These are phyloP conservation scores for Jimgerdemannia lactiflua DNA, from an alignment of 192 early-diverging fungal genomes.

Conservation along the genomic window DNA sequence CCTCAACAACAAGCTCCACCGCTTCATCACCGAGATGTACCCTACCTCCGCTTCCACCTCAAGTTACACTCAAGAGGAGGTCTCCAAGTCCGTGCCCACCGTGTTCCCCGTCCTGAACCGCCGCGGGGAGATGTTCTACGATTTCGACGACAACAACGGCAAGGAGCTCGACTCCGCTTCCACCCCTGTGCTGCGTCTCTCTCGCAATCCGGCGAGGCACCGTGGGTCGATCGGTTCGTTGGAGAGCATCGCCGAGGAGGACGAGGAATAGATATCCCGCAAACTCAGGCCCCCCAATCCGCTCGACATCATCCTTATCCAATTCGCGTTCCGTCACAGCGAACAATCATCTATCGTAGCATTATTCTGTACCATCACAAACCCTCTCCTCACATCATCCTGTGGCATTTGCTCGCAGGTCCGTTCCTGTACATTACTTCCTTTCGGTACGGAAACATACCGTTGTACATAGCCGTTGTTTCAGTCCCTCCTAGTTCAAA, in stretches of 20 bases:
- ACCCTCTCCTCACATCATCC: not conserved
- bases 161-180: not conserved
- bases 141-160: not conserved
- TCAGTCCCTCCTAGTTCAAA: too few relatives aligned
- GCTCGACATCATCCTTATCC: not conserved
- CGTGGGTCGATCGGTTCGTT: slow-evolving; percentile 8
- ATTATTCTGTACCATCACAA: not conserved
- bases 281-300: not conserved
- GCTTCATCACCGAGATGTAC: slow-evolving; percentile 14
- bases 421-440: not conserved
- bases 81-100: not conserved
- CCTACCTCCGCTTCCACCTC: slow-evolving; percentile 2
- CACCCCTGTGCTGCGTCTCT: not conserved
- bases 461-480: too few relatives aligned
- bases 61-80: slow-evolving; percentile 6
- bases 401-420: not conserved
- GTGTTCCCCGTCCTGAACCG: not conserved
- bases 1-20: slow-evolving; percentile 12
- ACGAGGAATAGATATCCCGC: slow-evolving; percentile 5
- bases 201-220: slow-evolving; percentile 1
- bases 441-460: not conserved
- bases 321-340: not conserved
- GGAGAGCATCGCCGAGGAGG: slow-evolving; percentile 13
- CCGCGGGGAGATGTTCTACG: not conserved
- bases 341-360: not conserved